Base-by-base conservation (phyloP, 2,329 filamentous ascomycete species). In the Exophiala aquamarina region DNA sequence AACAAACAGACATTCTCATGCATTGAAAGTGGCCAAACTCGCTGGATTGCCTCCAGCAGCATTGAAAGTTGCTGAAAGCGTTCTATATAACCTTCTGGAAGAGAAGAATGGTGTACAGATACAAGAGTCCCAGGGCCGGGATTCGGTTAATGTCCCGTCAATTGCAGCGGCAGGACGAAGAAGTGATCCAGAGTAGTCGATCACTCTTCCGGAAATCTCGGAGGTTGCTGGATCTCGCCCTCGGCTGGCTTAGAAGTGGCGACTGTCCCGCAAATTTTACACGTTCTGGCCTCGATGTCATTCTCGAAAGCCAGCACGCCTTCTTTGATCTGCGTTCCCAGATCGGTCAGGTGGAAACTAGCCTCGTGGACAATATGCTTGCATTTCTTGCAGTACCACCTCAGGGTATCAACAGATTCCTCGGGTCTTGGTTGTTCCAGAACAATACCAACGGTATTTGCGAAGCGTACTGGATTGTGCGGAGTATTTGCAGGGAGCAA, bases 381-480 rank as follows among this genome's bases (percentile, higher is more conserved):
- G 65, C 90, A 95, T 11, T 64, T 67, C 58, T 76, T 72, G 70
- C 93, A 97, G 71, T 97, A 97, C 92, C 91, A 97, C 55, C 89
- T 76, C 79, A 97, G 79, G 46, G 79, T 78, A 74, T 97, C 92
- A 47, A 91, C 56, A 20, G 81, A 83, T 3, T 70, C 81, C 31
- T 77, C 71, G 0, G 88, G 87, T 9, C 93, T 77, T 32, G 81
- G 81, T 75, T 95, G 89, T 75, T 97, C 92, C 49, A 97, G 75
- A 26, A 97, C 92, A 40, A 97, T 77, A 23, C 92, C 92, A n/a
- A 97, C 89, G 0, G 92, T 96, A 70, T 95, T 76, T 62, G 86
- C 87, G 70, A 96, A 97, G 49, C 92, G 83, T 26, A 97, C 89
- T 0, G 93, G 92, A 68, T 95, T 96, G 71, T 97, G 92, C 19